Evolutionary conservation across 257 asterid species (phyloP).

Genomic region (Craterostigma plantagineum): DNA sequence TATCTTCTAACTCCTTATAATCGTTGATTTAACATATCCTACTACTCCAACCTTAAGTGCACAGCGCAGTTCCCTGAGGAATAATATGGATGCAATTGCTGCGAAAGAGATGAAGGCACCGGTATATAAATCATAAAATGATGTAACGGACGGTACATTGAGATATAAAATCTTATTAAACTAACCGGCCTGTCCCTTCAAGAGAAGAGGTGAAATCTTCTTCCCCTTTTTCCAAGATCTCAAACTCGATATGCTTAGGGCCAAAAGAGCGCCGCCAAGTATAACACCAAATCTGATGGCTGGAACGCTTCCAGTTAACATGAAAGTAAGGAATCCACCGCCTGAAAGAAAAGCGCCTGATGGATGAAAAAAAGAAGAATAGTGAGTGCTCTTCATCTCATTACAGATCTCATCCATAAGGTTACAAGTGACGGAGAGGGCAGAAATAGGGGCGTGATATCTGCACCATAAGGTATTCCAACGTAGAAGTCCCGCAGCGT

Average conservation of each 20-base stretch:
- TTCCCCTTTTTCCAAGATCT: slow-evolving; percentile 59
- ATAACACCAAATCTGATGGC: slow-evolving; percentile 74
- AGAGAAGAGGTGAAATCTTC: slow-evolving; percentile 31
- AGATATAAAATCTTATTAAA: neutral
- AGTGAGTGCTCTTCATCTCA: neutral
- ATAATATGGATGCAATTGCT: slow-evolving; percentile 69
- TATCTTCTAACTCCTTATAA: slow-evolving; percentile 5
- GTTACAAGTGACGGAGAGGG: too few species aligned
- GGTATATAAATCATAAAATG: neutral
- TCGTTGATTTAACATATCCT: slow-evolving; percentile 24
- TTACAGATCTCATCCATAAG: too few species aligned
- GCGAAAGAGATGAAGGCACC: slow-evolving; percentile 16
- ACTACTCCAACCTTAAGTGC: slow-evolving; percentile 13
- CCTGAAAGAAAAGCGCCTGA: slow-evolving; percentile 57
- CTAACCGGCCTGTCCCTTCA: slow-evolving; percentile 79
- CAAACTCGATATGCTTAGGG: slow-evolving; percentile 64
- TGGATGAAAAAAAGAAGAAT: neutral
- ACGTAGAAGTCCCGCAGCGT: slow-evolving; percentile 62
- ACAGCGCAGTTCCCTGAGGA: slow-evolving; percentile 42
- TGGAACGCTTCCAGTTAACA: slow-evolving; percentile 62
- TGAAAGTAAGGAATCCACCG: slow-evolving; percentile 69
- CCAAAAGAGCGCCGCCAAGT: slow-evolving; percentile 77
- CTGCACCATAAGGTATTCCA: slow-evolving; percentile 86
- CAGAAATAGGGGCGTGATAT: neutral
- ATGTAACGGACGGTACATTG: neutral